Percentiles rank a stretch among this genome's conserved stretches.
Conservation (phyloP, 352 stramenopile genomes). For the Pythium rhizo-oryzae region DNA sequence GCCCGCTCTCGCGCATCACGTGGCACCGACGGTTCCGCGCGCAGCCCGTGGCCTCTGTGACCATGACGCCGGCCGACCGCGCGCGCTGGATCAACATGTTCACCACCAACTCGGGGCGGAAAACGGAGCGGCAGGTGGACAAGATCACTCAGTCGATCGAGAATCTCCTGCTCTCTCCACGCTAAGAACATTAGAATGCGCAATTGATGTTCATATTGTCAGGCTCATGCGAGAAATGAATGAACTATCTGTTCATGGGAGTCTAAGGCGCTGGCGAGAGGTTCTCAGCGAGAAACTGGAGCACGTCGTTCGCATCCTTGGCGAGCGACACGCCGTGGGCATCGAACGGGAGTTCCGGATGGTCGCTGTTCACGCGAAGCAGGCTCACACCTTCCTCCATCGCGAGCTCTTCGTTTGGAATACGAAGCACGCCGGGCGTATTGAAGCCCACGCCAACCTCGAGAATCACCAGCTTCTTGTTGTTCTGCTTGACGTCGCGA, state of each 20-base stretch:
- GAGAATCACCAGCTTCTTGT: conserved; percentile 69
- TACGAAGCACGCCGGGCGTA: conserved; percentile 58
- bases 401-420: conserved; percentile 59
- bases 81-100: conserved; percentile 1
- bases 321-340: conserved; percentile 47
- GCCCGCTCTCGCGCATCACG: background rate
- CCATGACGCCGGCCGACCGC: background rate
- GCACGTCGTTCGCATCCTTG: conserved; percentile 48
- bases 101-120: background rate
- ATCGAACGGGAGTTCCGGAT: conserved; percentile 59
- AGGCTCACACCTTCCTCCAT: conserved; percentile 44
- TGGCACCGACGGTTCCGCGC: background rate
- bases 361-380: conserved; percentile 57
- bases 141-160: background rate
- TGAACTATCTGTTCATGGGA: background rate
- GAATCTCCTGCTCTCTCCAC: conserved; percentile 1
- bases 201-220: background rate
- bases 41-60: background rate
- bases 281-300: conserved; percentile 38
- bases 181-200: background rate
- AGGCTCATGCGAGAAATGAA: background rate
- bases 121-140: background rate
- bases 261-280: background rate
- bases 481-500: conserved; percentile 33
- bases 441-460: conserved; percentile 78